Base-by-base conservation (phyloP, 192 early-diverging fungal species). In the Coemansia asiatica region DNA sequence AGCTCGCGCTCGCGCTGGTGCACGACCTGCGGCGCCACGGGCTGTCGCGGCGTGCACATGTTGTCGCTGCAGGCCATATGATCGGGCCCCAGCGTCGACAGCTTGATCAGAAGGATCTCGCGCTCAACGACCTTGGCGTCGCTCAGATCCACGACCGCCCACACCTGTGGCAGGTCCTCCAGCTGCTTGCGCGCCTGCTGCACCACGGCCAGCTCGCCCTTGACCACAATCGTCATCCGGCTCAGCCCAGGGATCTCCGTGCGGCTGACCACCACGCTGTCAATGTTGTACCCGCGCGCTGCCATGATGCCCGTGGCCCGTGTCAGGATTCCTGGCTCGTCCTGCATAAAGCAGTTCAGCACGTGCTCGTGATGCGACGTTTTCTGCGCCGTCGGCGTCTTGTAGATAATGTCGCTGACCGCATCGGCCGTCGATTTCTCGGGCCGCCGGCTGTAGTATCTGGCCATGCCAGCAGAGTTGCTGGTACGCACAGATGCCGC, bases 141-240 rank as follows among this genome's bases (percentile, higher is more conserved):
- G 31, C 92, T 96, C 81, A 96, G 95, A 71, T 98, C 95, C 64
- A 98, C 81, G 26, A 97, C 95, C 49, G 95, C 95, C 94, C 94
- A 97, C 10, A 98, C 94, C 58, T 95, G 95, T 22, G 75, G 94
- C 82, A 98, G 81, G 82, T 98, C 95, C 77, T 95, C 94, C 66
- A 98, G 79, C 85, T 97, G 94, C 66, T 90, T 84, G 68, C 88
- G 85, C 26, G 94, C 95, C 83, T 98, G 96, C 71, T 95, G 93
- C 65, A 98, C 88, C 35, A 85, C 85, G 9, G 78, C 84, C 55
- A 87, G 84, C 64, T 92, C 88, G n/a, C 94, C 96, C 47, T 88
- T 89, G 56, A 98, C 79, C 16, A 95, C 91, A 51, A 98, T 91
- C 6, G 95, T 98, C 94, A 97, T 96, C 49, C 96, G 87, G 64